Percentiles rank a stretch among this genome's conserved stretches.
Evolutionary conservation across 2,329 filamentous ascomycete species (phyloP).

Genomic region (Pseudogymnoascus sp.): DNA sequence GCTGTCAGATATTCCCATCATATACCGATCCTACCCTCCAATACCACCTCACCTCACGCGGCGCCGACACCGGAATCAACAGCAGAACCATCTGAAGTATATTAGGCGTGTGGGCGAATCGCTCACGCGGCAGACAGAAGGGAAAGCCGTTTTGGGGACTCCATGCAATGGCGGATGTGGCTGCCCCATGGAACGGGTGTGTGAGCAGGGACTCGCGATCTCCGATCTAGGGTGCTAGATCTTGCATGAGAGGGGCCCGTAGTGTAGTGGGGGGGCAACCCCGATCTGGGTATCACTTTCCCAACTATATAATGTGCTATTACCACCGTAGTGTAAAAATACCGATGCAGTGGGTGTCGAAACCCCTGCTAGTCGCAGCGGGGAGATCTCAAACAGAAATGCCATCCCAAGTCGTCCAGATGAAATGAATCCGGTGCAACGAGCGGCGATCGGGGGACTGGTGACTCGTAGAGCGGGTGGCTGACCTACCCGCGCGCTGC

Average conservation of each 20-base stretch:
- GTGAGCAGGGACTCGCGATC: not conserved
- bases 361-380: not conserved
- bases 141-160: not conserved
- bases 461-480: not conserved
- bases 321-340: not conserved
- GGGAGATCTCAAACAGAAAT: not conserved
- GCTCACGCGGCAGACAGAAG: not conserved
- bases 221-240: not conserved
- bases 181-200: not conserved
- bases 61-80: not conserved
- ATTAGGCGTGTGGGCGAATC: not conserved
- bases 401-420: not conserved
- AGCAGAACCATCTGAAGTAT: slow-evolving; percentile 19
- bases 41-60: not conserved
- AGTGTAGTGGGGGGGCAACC: no score
- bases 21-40: not conserved
- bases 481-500: not conserved
- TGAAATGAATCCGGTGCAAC: not conserved
- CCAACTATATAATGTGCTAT: not conserved
- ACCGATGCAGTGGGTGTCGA: not conserved
- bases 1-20: not conserved
- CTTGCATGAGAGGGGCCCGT: not conserved
- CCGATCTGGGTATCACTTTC: not conserved
- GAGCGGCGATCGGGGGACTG: not conserved
- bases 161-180: not conserved